Base-by-base conservation (phyloP, 192 early-diverging fungal genomes). In the Funneliformis geosporum region DNA sequence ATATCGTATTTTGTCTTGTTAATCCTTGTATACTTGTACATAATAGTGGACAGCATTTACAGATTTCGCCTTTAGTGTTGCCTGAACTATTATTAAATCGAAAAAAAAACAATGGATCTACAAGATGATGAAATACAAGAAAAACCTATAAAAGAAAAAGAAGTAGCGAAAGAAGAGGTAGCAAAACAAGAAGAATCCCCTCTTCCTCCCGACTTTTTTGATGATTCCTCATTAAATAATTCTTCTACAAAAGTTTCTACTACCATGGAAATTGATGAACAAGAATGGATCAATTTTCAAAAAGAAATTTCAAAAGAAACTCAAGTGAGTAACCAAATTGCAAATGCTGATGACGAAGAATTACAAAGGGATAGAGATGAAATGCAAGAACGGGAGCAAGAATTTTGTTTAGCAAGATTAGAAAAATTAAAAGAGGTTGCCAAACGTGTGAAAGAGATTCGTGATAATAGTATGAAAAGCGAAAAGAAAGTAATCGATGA, bases 301-400 rank as follows among this genome's bases (percentile, higher is more conserved):
- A 68, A 70, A 46, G 47, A 70, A 5, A 79, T 79, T 25, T 60
- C 67, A 60, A 79, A 79, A 79, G 77, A 79, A 79, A 79, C 77
- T 39, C 47, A 60, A 70, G 66, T 79, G n/a, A 62, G 59, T 50
- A 70, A 79, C 60, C 14, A 79, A 70, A 79, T 79, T 44, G 66
- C 77, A 10, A 38, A 70, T 70, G 77, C 66, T 25, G 77, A 79
- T 61, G 77, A 79, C 6, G 77, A 79, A 79, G 66, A 68, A 33
- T 71, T 79, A 59, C 77, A 79, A 61, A 23, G 50, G 21, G 77
- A 79, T 69, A 46, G 77, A 39, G 77, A 79, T 79, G 77, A 79
- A 70, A 79, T 79, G 77, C 64, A 68, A 70, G 77, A 70, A 44
- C 27, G 77, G 6, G 77, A 79, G 70, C 77, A 79, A 60, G 77